Evolutionary conservation across 1,284 basidiomycete genomes (phyloP).

Genomic region (Ustilago trichophora): DNA sequence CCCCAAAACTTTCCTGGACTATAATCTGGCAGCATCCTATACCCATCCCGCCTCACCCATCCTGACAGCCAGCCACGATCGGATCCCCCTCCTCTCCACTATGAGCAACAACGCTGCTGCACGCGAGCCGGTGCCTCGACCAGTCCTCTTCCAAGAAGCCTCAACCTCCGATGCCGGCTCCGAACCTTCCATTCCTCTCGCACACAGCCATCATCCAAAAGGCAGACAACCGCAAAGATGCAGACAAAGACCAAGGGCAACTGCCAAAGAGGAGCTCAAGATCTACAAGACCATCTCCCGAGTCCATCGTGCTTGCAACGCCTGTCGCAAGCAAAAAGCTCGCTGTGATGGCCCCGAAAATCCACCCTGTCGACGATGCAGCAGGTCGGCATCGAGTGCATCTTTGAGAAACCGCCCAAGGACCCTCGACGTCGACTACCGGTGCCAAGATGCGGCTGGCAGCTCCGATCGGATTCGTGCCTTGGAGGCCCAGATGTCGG

Average conservation of each 20-base stretch:
- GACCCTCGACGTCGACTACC: conserved; percentile 68
- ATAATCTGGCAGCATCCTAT: no score
- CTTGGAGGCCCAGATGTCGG: conserved; percentile 36
- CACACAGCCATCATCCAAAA: background rate
- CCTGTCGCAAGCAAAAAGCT: conserved; percentile 52
- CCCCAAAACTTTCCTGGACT: no score
- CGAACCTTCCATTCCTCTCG: conserved; percentile 3
- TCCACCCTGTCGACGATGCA: conserved; percentile 88
- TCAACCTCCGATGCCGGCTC: conserved; percentile 6
- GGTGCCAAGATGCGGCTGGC: conserved; percentile 70
- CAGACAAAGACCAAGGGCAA: conserved; percentile 10
- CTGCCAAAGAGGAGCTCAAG: conserved; percentile 21
- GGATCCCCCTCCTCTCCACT: background rate
- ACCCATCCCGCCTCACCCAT: no score
- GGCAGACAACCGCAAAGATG: background rate
- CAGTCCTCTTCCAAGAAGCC: background rate
- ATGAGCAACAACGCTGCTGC: conserved; percentile 12
- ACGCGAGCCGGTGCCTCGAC: no score
- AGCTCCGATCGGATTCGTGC: conserved; percentile 26
- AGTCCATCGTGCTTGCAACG: conserved; percentile 49
- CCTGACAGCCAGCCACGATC: no score
- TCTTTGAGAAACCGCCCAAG: conserved; percentile 92
- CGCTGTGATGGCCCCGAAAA: conserved; percentile 65
- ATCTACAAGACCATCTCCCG: conserved; percentile 49
- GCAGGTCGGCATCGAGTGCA: conserved; percentile 81